These are phyloP conservation scores for Eucalyptus albens DNA, from an alignment of 345 rosid genomes.

Conservation along the genomic window DNA sequence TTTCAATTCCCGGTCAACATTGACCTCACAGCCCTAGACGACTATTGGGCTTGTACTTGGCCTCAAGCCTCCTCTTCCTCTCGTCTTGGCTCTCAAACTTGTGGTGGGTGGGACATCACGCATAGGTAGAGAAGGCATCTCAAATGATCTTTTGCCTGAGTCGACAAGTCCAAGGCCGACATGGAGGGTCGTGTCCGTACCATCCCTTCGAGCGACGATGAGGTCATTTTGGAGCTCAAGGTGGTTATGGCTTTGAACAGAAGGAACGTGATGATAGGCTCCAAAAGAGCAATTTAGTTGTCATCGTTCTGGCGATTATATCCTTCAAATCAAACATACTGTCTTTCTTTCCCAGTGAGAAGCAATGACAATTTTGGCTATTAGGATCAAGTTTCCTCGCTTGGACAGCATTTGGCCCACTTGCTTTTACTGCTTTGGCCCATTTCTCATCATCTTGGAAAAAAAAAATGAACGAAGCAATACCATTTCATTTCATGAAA, in stretches of 20 bases:
- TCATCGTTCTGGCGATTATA: not conserved
- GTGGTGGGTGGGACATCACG: not conserved
- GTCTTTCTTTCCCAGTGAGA: not conserved
- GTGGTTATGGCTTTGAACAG: not conserved
- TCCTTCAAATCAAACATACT: not conserved
- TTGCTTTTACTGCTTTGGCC: too few species aligned
- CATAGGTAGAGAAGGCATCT: not conserved
- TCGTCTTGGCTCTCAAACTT: not conserved
- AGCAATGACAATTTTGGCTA: rapidly evolving
- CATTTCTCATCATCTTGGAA: too few species aligned
- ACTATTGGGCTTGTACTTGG: not conserved
- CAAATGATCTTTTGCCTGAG: rapidly evolving
- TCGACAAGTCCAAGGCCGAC: rapidly evolving
- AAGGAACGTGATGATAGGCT: not conserved
- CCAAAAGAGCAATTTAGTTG: not conserved
- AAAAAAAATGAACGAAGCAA: not conserved
- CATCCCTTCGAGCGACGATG: rapidly evolving
- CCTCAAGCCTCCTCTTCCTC: not conserved
- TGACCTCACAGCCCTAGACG: not conserved
- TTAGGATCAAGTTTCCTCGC: not conserved
- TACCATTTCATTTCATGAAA: not conserved
- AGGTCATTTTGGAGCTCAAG: not conserved
- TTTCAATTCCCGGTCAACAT: not conserved
- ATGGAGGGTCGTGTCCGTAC: not conserved
- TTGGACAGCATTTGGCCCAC: not conserved